These are phyloP conservation scores for Mangifera indica DNA, from an alignment of 345 rosid species.

Conservation along the genomic window DNA sequence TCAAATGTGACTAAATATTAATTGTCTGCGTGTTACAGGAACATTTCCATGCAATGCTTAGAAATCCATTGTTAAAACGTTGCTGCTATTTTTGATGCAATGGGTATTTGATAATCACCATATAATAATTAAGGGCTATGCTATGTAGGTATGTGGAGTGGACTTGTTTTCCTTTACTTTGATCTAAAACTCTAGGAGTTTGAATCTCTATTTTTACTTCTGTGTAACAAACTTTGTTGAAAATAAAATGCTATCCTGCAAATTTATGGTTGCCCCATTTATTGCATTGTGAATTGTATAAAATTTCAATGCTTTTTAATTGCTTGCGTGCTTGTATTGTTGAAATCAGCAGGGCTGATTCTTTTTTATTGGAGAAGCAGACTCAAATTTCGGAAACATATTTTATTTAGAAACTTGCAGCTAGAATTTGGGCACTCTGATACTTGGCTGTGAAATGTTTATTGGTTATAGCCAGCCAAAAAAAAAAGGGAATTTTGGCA, in stretches of 20 bases:
- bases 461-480: no score
- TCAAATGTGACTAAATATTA: not conserved
- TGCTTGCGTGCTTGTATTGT: not conserved
- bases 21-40: slow-evolving; percentile 22
- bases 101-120: slow-evolving; percentile 9
- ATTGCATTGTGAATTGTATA: slow-evolving; percentile 1
- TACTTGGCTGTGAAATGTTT: not conserved
- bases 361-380: not conserved
- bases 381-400: no score
- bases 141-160: slow-evolving; percentile 11
- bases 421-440: not conserved
- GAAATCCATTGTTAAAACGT: not conserved
- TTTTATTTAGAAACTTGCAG: not conserved
- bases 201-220: not conserved
- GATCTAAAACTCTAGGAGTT: slow-evolving; percentile 15
- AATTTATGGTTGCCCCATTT: not conserved
- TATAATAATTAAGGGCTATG: slow-evolving; percentile 18
- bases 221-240: not conserved
- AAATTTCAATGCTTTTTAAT: not conserved
- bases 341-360: not conserved
- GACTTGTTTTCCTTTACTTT: not conserved
- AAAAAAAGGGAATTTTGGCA: not conserved
- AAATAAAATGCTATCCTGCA: slow-evolving; percentile 2
- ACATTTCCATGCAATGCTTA: not conserved
- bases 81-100: not conserved